Base-by-base conservation (phyloP, 306 rosid species). In the Hippophae gyantsensis region DNA sequence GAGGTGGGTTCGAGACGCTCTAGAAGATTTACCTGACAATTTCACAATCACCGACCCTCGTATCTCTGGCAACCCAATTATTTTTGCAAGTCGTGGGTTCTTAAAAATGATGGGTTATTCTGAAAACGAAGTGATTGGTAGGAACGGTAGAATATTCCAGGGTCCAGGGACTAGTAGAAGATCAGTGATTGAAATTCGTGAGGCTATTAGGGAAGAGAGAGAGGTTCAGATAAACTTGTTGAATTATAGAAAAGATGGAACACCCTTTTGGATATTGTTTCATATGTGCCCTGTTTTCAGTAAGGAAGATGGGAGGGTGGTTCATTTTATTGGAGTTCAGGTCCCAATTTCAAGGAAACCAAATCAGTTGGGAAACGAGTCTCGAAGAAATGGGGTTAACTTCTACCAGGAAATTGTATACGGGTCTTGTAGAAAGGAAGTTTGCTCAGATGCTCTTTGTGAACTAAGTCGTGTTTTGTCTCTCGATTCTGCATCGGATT, bases 21-120 rank as follows among this genome's bases (percentile, higher is more conserved):
- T 92, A 50, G 79, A 78, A 62, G 88, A 76, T 42, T 73, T 92
- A 71, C 53, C 95, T 50, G 75, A 78, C 1, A 78, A 59, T 63
- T 92, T 88, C 69, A 84, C 82, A 26, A 79, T 92, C 69, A 92
- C 94, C 42, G 99, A 92, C 76, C 99, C 99, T 45, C 57, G 78
- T 45, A 61, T 88, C 54, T 61, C 81, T 0, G 90, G 90, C 40
- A 95, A 92, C 46, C 99, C 99, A 0, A 88, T 92, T 53, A 86
- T 92, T n/a, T 92, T 84, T 53, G 99, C 82, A 8, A 92, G 99
- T 77, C 64, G 54, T 5, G 95, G 80, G 52, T 86, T 92, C 72
- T 75, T 88, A 69, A 88, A 84, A 67, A 77, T 88, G 81, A 79
- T 76, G n/a, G 99, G 96, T 3, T 92, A 84, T 63, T 7, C 81